These are phyloP conservation scores for Deinandra increscens DNA, from an alignment of 129 eudicot genomes.

Conservation along the genomic window DNA sequence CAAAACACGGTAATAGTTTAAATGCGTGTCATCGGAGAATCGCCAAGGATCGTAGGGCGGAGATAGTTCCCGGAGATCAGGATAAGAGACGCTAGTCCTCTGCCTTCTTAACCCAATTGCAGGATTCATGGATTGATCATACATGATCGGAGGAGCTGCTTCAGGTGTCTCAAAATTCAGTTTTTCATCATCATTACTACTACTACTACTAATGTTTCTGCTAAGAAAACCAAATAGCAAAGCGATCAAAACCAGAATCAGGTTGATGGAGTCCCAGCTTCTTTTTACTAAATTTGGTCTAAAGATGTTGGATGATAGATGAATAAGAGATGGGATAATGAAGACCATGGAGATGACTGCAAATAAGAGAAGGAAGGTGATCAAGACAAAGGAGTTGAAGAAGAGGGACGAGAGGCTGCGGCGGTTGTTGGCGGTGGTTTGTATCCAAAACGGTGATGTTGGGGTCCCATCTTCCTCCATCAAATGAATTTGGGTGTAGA, in stretches of 20 bases:
- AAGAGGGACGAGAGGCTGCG: conserved; percentile 47
- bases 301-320: conserved; percentile 40
- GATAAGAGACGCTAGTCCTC: conserved; percentile 67
- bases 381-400: conserved; percentile 62
- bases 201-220: conserved; percentile 51
- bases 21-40: conserved; percentile 58
- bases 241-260: conserved; percentile 62
- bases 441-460: conserved; percentile 68
- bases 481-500: conserved; percentile 31
- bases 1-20: conserved; percentile 32
- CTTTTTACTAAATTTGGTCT: conserved; percentile 56
- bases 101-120: conserved; percentile 43
- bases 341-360: conserved; percentile 55
- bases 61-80: conserved; percentile 73
- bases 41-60: conserved; percentile 50
- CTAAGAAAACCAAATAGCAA: conserved; percentile 70
- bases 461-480: conserved; percentile 66
- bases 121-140: conserved; percentile 28
- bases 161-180: conserved; percentile 28
- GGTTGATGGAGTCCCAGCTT: conserved; percentile 80
- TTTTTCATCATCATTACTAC: conserved; percentile 48
- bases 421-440: conserved; percentile 55
- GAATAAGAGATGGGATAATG: conserved; percentile 51
- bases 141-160: conserved; percentile 40
- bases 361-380: conserved; percentile 45